Evolutionary conservation across 306 rosid species (phyloP).

Genomic region (Myrica gale): DNA sequence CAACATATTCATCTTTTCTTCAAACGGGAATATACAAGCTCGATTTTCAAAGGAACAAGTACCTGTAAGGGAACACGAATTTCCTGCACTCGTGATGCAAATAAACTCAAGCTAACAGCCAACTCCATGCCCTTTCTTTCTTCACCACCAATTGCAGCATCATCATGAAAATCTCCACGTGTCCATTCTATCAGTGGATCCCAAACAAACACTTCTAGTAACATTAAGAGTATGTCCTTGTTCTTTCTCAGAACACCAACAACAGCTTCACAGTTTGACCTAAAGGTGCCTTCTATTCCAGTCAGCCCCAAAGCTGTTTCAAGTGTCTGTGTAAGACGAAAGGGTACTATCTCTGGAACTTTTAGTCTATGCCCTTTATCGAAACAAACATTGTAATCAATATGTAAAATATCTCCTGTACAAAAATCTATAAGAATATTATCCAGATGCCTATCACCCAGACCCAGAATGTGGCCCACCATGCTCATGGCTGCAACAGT

Average conservation of each 20-base stretch:
- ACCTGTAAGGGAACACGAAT: conserved; percentile 97
- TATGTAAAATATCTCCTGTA: conserved; percentile 84
- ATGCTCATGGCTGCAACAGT: conserved; percentile 96
- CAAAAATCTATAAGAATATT: conserved; percentile 89
- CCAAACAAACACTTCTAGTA: conserved; percentile 93
- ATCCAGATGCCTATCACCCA: conserved; percentile 94
- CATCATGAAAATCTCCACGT: conserved; percentile 93
- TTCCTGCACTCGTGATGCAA: conserved; percentile 98
- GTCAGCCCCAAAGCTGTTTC: conserved; percentile 94
- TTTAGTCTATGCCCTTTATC: conserved; percentile 89
- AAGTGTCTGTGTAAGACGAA: conserved; percentile 88
- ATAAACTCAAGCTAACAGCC: conserved; percentile 96
- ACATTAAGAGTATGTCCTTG: conserved; percentile 85
- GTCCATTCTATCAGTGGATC: conserved; percentile 98
- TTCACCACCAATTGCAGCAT: conserved; percentile 96
- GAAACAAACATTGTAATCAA: conserved; percentile 93
- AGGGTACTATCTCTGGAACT: conserved; percentile 97
- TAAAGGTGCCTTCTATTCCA: conserved; percentile 91
- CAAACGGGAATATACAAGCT: conserved; percentile 15
- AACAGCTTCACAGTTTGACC: conserved; percentile 89
- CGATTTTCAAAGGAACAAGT: conserved; percentile 21
- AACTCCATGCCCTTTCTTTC: conserved; percentile 99
- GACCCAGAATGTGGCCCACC: conserved; percentile 94
- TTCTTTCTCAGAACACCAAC: conserved; percentile 71
- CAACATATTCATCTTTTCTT: conserved; percentile 17